Percentiles rank a stretch among this genome's conserved stretches.
phyloP scores from a whole-genome alignment of 495 filamentous ascomycete species.

The Aspergillus kassunensis region DNA sequence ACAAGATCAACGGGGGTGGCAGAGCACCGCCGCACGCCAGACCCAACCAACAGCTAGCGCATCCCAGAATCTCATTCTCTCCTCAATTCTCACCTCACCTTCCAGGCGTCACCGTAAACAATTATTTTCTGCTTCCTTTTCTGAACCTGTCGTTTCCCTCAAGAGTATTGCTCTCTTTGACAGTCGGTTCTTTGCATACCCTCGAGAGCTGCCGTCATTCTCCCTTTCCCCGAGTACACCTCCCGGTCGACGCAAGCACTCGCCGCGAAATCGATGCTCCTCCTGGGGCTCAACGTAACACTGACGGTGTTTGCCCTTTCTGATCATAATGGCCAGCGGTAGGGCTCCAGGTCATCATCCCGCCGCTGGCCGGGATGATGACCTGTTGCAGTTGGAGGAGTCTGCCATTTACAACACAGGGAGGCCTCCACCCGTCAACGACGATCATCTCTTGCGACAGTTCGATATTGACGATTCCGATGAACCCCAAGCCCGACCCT shows the following conservation, averaged over 20 bases:
- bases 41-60: constrained; percentile 10
- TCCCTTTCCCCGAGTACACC: not conserved
- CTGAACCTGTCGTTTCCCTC: no score
- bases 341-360: constrained; percentile 60
- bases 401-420: constrained; percentile 68
- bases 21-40: constrained; percentile 11
- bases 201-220: not conserved
- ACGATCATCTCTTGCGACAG: constrained; percentile 68
- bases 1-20: constrained; percentile 5
- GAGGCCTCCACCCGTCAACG: constrained; percentile 65
- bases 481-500: constrained; percentile 64
- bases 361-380: constrained; percentile 56
- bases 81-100: constrained; percentile 5
- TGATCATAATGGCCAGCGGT: constrained; percentile 53
- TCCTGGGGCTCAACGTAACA: constrained; percentile 36
- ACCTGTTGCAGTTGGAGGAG: constrained; percentile 71
- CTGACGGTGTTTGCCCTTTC: constrained; percentile 41
- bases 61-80: constrained; percentile 7
- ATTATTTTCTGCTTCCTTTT: not conserved
- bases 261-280: constrained; percentile 40
- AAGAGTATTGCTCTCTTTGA: not conserved
- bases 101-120: constrained; percentile 7
- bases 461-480: constrained; percentile 66
- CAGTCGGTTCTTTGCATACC: constrained; percentile 6
- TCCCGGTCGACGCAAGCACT: constrained; percentile 5